phyloP scores from a whole-genome alignment of 345 rosid genomes.

The Moringa oleifera region DNA sequence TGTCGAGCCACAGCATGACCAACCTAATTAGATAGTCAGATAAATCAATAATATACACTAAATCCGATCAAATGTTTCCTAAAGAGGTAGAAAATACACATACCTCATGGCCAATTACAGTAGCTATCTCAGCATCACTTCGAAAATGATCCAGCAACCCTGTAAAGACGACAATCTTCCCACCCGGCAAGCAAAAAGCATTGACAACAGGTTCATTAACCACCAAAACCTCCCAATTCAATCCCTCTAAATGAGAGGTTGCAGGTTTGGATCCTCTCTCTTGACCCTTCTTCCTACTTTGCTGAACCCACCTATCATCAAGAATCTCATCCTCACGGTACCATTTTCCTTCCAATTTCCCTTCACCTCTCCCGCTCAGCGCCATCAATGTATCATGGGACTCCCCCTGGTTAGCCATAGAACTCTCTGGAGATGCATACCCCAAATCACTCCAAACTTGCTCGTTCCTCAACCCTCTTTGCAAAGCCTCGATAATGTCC shows the following conservation, averaged over 20 bases:
- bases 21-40: slow-evolving; percentile 42
- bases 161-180: slow-evolving; percentile 83
- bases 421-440: slow-evolving; percentile 51
- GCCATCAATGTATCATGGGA: slow-evolving; percentile 41
- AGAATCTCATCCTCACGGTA: slow-evolving; percentile 66
- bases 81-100: background rate
- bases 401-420: slow-evolving; percentile 21
- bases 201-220: slow-evolving; percentile 69
- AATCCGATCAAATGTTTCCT: background rate
- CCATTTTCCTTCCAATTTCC: slow-evolving; percentile 42
- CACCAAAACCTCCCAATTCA: slow-evolving; percentile 89
- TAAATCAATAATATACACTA: background rate
- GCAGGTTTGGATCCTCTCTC: slow-evolving; percentile 36
- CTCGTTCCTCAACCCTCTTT: slow-evolving; percentile 74
- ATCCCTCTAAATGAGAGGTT: slow-evolving; percentile 69
- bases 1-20: slow-evolving; percentile 94
- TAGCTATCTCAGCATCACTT: slow-evolving; percentile 84
- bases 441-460: slow-evolving; percentile 63
- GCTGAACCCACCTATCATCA: slow-evolving; percentile 82
- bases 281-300: slow-evolving; percentile 55
- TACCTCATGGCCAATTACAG: slow-evolving; percentile 92
- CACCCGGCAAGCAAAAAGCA: slow-evolving; percentile 89
- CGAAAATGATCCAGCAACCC: slow-evolving; percentile 74
- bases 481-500: slow-evolving; percentile 68
- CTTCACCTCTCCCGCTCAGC: slow-evolving; percentile 26